Conservation (phyloP, 495 filamentous ascomycete species). For the Tricharina praecox region DNA sequence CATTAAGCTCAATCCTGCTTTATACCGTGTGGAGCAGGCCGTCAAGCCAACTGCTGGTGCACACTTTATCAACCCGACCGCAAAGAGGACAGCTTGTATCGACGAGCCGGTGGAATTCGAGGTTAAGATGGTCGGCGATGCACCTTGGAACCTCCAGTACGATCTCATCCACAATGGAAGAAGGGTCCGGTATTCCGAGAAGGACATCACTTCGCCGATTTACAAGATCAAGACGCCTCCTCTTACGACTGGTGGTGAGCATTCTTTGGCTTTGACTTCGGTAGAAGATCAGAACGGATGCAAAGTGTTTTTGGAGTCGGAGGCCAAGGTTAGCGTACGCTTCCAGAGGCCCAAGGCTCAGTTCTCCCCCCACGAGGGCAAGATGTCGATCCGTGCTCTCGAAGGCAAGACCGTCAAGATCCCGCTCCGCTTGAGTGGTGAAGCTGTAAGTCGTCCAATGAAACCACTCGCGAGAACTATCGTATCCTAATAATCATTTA, state of each 20-base stretch:
- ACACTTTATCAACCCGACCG: constrained; percentile 39
- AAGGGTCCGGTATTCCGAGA: constrained; percentile 47
- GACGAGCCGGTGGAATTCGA: constrained; percentile 59
- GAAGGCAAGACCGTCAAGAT: constrained; percentile 55
- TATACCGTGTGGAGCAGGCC: constrained; percentile 58
- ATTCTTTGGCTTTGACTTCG: constrained; percentile 62
- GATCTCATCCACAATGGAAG: constrained; percentile 84
- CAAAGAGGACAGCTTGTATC: constrained; percentile 49
- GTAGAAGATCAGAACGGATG: constrained; percentile 76
- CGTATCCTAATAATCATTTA: constrained; percentile 2
- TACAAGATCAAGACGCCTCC: constrained; percentile 57
- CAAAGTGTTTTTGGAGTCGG: constrained; percentile 64
- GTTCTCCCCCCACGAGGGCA: constrained; percentile 69
- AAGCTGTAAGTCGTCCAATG: constrained; percentile 28
- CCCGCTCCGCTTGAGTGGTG: constrained; percentile 67
- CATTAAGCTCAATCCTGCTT: constrained; percentile 34
- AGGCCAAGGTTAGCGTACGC: constrained; percentile 64
- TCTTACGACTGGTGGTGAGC: constrained; percentile 67
- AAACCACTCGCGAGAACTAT: background rate
- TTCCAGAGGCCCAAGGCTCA: constrained; percentile 68
- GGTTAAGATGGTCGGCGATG: constrained; percentile 58
- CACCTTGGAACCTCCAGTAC: constrained; percentile 80
- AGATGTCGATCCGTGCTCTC: constrained; percentile 52
- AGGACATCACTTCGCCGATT: constrained; percentile 40
- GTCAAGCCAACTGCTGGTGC: constrained; percentile 85